Evolutionary conservation across 2,329 filamentous ascomycete genomes (phyloP).

Genomic region (Fusarium brachygibbosum): DNA sequence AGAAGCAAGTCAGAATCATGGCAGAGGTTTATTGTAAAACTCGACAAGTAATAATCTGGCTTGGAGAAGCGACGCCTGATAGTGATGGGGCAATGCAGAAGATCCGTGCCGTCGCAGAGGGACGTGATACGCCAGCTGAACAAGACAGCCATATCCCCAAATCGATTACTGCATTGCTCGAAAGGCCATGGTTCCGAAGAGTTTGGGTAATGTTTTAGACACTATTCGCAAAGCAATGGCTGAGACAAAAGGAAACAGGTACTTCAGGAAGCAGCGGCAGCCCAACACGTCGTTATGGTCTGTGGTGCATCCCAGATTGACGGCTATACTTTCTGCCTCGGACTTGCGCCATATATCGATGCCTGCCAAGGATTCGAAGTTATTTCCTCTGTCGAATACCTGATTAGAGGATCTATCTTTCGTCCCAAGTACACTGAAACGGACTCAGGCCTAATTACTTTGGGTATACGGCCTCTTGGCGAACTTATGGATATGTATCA

Average conservation of each 20-base stretch:
- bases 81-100: background rate
- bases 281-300: background rate
- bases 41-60: conserved; percentile 1
- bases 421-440: background rate
- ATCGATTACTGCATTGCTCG: background rate
- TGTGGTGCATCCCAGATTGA: background rate
- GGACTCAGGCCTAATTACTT: background rate
- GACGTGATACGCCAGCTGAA: background rate
- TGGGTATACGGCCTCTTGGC: background rate
- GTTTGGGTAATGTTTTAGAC: background rate
- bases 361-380: background rate
- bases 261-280: background rate
- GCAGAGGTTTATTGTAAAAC: conserved; percentile 1
- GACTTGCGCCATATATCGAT: background rate
- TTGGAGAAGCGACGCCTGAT: background rate
- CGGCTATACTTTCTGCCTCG: background rate
- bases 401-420: background rate
- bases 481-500: conserved; percentile 1
- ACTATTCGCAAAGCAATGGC: background rate
- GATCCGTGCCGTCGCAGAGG: background rate
- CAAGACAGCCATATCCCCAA: background rate
- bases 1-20: background rate
- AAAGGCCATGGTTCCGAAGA: background rate
- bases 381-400: background rate
- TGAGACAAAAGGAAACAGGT: background rate